Conservation (phyloP, 2,329 filamentous ascomycete species). For the Nothopassalora personata region DNA sequence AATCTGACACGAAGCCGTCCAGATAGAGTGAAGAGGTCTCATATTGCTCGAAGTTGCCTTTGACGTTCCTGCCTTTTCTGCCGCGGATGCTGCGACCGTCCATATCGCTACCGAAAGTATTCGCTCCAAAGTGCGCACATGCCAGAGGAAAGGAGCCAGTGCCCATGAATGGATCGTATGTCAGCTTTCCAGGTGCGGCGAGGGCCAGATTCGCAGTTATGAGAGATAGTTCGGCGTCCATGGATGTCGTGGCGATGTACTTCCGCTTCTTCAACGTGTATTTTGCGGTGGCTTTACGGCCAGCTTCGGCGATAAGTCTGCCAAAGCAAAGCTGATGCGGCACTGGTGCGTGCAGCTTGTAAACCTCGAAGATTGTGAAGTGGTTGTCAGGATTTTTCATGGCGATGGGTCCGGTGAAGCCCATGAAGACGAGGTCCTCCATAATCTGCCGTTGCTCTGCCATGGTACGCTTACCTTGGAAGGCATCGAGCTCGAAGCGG, state of each 20-base stretch:
- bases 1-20: conserved; percentile 76
- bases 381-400: conserved; percentile 69
- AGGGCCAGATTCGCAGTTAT: conserved; percentile 87
- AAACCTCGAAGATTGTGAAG: conserved; percentile 81
- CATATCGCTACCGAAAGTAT: conserved; percentile 83
- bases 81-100: conserved; percentile 85
- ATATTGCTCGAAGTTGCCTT: conserved; percentile 82
- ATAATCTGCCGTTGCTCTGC: conserved; percentile 68
- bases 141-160: conserved; percentile 91
- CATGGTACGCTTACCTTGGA: conserved; percentile 63
- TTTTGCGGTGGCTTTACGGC: conserved; percentile 61
- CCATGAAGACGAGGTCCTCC: conserved; percentile 72
- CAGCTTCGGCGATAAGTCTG: conserved; percentile 61
- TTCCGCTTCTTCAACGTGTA: conserved; percentile 89
- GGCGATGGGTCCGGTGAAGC: conserved; percentile 69
- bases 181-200: conserved; percentile 74
- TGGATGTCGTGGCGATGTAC: conserved; percentile 94
- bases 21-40: conserved; percentile 60
- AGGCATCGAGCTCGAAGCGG: conserved; percentile 80
- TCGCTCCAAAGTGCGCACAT: conserved; percentile 81
- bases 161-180: conserved; percentile 93
- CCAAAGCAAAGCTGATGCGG: conserved; percentile 66
- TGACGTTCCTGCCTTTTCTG: conserved; percentile 50
- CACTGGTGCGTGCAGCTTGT: conserved; percentile 51
- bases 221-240: conserved; percentile 91